A percentile compares a stretch with the other conserved stretches of the same genome.
Conservation (phyloP, 306 rosid genomes). For the Coriaria nepalensis region DNA sequence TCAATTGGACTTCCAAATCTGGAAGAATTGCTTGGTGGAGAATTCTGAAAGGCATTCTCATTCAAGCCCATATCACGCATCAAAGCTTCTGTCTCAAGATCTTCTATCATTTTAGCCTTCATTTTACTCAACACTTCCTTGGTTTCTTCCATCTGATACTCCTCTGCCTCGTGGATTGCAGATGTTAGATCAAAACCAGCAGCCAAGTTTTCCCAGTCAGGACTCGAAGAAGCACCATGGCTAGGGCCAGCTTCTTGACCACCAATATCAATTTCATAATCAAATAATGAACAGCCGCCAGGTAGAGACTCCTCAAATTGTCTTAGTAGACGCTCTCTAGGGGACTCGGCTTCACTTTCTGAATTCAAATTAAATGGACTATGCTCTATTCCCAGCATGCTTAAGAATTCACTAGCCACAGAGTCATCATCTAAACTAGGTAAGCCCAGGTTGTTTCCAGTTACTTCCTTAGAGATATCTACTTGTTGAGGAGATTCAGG, state of each 20-base stretch:
- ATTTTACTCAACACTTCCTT: slow-evolving; percentile 30
- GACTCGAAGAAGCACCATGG: slow-evolving; percentile 1
- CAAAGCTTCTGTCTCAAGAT: slow-evolving; percentile 75
- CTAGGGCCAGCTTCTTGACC: slow-evolving; percentile 22
- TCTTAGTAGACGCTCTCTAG: slow-evolving; percentile 74
- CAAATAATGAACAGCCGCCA: slow-evolving; percentile 55
- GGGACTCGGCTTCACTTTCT: slow-evolving; percentile 69
- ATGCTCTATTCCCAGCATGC: slow-evolving; percentile 45
- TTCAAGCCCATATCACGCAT: slow-evolving; percentile 79
- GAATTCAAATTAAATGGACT: slow-evolving; percentile 49
- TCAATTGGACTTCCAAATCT: slow-evolving; percentile 63
- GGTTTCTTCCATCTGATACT: slow-evolving; percentile 29
- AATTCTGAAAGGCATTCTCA: slow-evolving; percentile 69
- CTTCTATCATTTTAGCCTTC: slow-evolving; percentile 58
- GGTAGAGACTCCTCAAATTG: slow-evolving; percentile 70
- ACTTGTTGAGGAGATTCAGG: slow-evolving; percentile 46
- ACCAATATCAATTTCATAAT: slow-evolving; percentile 25
- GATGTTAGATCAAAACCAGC: slow-evolving; percentile 25
- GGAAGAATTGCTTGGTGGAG: slow-evolving; percentile 40
- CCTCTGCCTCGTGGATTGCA: slow-evolving; percentile 31
- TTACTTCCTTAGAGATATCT: slow-evolving; percentile 16
- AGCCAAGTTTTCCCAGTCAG: too few relatives aligned
- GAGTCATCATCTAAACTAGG: slow-evolving; percentile 57
- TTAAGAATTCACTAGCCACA: slow-evolving; percentile 60
- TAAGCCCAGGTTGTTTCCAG: slow-evolving; percentile 16